A percentile compares a stretch with the other conserved stretches of the same genome.
These are phyloP conservation scores for Otatea glauca DNA, from an alignment of 176 grass and related monocot species.

Conservation along the genomic window DNA sequence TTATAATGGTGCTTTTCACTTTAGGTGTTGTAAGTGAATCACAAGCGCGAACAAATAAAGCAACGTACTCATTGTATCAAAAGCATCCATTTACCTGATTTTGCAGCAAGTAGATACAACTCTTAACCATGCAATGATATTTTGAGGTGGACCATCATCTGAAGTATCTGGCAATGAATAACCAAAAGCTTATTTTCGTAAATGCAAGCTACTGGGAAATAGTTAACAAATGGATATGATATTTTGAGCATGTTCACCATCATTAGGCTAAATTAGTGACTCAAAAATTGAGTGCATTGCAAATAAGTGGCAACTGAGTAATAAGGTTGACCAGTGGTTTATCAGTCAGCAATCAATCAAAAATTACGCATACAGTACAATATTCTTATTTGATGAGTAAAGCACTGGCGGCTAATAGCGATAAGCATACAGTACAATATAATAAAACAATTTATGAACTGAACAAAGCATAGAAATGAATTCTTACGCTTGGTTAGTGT, in stretches of 20 bases:
- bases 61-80: background rate
- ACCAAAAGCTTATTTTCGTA: background rate
- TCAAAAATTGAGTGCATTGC: slow-evolving; percentile 27
- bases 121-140: slow-evolving; percentile 84
- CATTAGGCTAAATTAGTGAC: background rate
- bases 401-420: slow-evolving; percentile 56
- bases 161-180: slow-evolving; percentile 48
- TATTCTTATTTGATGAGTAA: slow-evolving; percentile 71
- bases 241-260: slow-evolving; percentile 4
- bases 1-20: background rate
- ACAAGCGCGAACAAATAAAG: slow-evolving; percentile 10
- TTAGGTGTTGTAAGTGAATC: slow-evolving; percentile 7
- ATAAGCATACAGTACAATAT: slow-evolving; percentile 45
- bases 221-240: slow-evolving; percentile 13
- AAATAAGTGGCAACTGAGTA: background rate
- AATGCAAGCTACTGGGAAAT: slow-evolving; percentile 3
- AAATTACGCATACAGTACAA: background rate
- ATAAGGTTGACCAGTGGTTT: slow-evolving; percentile 43
- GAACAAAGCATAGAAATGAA: slow-evolving; percentile 19
- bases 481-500: slow-evolving; percentile 66
- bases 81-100: slow-evolving; percentile 65
- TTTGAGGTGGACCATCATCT: slow-evolving; percentile 65
- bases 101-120: slow-evolving; percentile 79
- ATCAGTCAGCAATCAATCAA: slow-evolving; percentile 56
- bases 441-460: background rate